These are phyloP conservation scores for Rauvolfia tetraphylla DNA, from an alignment of 257 asterid species.

Conservation along the genomic window DNA sequence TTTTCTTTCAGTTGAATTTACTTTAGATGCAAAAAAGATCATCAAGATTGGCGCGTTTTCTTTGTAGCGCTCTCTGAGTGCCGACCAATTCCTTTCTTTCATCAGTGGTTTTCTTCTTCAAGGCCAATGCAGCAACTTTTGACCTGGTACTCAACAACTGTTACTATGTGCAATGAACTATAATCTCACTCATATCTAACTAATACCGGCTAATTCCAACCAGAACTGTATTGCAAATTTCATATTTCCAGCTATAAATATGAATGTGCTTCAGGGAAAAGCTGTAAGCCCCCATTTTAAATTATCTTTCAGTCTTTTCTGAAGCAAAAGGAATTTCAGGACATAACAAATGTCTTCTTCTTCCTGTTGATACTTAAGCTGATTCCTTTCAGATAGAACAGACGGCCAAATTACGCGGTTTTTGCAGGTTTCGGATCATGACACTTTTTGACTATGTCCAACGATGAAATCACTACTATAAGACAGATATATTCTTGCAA, in stretches of 20 bases:
- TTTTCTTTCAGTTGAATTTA: background rate
- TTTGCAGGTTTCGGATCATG: constrained; percentile 4
- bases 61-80: background rate
- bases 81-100: background rate
- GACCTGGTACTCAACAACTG: constrained; percentile 14
- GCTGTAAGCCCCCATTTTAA: background rate
- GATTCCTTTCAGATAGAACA: constrained; percentile 17
- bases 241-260: too few relatives aligned
- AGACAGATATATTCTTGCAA: constrained; percentile 18
- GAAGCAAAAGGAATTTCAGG: background rate
- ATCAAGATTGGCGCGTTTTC: background rate
- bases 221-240: background rate
- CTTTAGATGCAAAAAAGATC: background rate
- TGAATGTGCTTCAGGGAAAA: background rate
- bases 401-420: constrained; percentile 49
- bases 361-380: constrained; percentile 1
- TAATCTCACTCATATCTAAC: background rate
- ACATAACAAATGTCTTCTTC: constrained; percentile 15
- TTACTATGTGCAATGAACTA: background rate
- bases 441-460: constrained; percentile 27
- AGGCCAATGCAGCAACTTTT: background rate
- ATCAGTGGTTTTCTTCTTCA: background rate
- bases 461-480: constrained; percentile 19
- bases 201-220: background rate
- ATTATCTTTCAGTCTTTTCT: too few relatives aligned